Evolutionary conservation across 1,139 yeast species (phyloP).

Genomic region (Zygotorulaspora mrakii): DNA sequence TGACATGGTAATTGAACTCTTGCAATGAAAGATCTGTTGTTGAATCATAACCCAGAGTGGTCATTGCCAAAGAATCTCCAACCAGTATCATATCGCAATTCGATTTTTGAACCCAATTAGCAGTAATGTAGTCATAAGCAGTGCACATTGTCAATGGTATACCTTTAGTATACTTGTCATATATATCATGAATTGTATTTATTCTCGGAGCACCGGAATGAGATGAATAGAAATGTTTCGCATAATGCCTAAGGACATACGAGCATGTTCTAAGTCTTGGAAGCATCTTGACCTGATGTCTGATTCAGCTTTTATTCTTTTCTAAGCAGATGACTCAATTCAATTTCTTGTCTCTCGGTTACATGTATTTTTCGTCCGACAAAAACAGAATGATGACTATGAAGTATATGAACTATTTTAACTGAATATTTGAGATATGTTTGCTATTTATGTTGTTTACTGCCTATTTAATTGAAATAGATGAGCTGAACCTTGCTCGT

Average conservation of each 20-base stretch:
- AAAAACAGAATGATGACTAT: no score
- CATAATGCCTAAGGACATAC: background rate
- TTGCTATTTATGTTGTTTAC: background rate
- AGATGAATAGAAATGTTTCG: conserved; percentile 12
- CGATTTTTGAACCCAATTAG: conserved; percentile 64
- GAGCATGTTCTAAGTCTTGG: background rate
- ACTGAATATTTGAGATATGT: background rate
- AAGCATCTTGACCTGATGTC: background rate
- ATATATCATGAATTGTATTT: conserved; percentile 26
- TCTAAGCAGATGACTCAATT: background rate
- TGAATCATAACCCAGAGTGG: conserved; percentile 74
- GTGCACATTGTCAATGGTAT: conserved; percentile 63
- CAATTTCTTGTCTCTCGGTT: no score
- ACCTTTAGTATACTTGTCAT: conserved; percentile 19
- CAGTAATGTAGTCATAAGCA: conserved; percentile 84
- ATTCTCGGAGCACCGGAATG: conserved; percentile 14
- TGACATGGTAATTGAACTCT: conserved; percentile 67
- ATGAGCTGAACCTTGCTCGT: no score
- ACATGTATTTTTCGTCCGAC: no score
- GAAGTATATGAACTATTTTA: no score
- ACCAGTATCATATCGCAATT: conserved; percentile 68
- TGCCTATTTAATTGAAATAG: no score
- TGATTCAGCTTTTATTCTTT: background rate
- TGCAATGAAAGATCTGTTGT: conserved; percentile 73
- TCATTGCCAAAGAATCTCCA: conserved; percentile 95